Evolutionary conservation across 2,329 filamentous ascomycete species (phyloP), one percentile per base, ranked within the genome.

Genomic region (Fusarium hainanense): DNA sequence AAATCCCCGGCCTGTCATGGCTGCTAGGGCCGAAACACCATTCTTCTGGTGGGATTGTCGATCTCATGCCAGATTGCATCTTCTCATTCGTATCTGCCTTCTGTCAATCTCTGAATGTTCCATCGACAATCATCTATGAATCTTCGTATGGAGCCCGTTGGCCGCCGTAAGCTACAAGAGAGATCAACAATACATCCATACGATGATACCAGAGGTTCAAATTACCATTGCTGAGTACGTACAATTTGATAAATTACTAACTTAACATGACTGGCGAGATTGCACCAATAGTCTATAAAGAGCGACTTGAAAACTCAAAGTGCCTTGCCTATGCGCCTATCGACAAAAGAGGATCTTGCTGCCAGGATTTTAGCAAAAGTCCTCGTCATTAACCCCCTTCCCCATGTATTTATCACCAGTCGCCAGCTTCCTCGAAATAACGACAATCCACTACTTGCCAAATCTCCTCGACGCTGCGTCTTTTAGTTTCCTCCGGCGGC

Each of bases 11-110:
- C 27, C 50, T 47, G 40, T 14, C 42, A 51, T 68, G 68, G 72
- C 55, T 71, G 25, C 58, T 28, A 73, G 72, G 72, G 58, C 72
- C 68, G 70, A 69, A 71, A 65, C 61, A 65, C 61, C 54, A 73
- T 51, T 16, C 32, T 42, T 50, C 34, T 47, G 34, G 28, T 40
- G 20, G 55, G 32, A 60, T 28, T n/a, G 59, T 43, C 44, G 23
- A 64, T 34, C 57, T 49, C 47, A 28, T 41, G 20, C 43, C 52
- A 54, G 20, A 54, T 32, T 47, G 28, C 42, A 23, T 46, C 54
- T 57, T 63, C 21, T 52, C 21, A 20, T 41, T 42, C 30, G 54
- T 41, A 50, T 50, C 21, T 50, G 30, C 8, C 27, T 52, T 20
- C 34, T 42, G 41, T 18, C n/a, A 18, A 16, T 25, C 27, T 27